Percentiles rank a stretch among this genome's conserved stretches.
Evolutionary conservation across 2,329 filamentous ascomycete genomes (phyloP).

Genomic region (Teratosphaeria destructans): DNA sequence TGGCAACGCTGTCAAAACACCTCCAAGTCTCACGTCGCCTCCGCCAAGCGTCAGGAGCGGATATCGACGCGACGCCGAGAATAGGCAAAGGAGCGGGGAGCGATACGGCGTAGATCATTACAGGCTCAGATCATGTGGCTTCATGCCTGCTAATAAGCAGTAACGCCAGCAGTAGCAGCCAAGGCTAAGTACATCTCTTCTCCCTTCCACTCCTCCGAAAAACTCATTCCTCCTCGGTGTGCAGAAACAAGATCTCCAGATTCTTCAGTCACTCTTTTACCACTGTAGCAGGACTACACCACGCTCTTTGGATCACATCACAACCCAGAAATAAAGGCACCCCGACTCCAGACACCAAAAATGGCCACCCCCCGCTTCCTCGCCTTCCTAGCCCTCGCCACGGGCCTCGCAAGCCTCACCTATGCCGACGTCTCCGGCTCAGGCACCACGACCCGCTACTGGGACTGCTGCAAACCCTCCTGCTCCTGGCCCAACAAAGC

Average conservation of each 20-base stretch:
- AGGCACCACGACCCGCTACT: conserved; percentile 27
- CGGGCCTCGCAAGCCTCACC: conserved; percentile 13
- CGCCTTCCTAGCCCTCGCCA: conserved; percentile 15
- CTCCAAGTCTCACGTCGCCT: not conserved
- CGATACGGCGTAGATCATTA: not conserved
- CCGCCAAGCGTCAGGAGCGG: not conserved
- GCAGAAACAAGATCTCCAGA: not conserved
- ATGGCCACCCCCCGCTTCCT: conserved; percentile 13
- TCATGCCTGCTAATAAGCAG: no score
- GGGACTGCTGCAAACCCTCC: conserved; percentile 64
- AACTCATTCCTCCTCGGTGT: not conserved
- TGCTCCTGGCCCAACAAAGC: conserved; percentile 52
- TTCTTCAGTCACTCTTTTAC: conserved; percentile 3
- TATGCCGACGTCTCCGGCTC: conserved; percentile 17
- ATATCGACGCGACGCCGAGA: not conserved
- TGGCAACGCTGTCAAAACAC: no score
- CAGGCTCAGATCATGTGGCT: not conserved
- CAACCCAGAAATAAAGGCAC: conserved; percentile 2
- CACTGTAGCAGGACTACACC: not conserved
- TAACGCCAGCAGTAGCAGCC: no score
- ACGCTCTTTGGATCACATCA: not conserved
- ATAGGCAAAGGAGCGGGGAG: not conserved
- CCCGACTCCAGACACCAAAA: not conserved
- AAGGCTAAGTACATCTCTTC: not conserved
- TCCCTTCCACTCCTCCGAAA: not conserved